Evolutionary conservation across 108 stramenopile genomes (phyloP), one percentile per base, ranked within the genome.

Genomic region (Cylindrotheca fusiformis): DNA sequence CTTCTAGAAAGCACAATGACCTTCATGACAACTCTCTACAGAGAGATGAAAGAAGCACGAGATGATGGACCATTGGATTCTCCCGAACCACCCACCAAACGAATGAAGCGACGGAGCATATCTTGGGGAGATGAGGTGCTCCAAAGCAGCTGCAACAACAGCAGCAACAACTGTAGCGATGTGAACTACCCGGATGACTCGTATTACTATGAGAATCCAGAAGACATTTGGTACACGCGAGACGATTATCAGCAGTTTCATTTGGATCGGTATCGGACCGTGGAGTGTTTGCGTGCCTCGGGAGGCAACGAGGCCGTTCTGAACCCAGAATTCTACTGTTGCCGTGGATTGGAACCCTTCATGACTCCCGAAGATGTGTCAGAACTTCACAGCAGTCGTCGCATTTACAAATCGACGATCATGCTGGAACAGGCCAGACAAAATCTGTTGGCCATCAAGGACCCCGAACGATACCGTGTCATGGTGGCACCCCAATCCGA

Each of bases 311-410:
- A 59, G 4, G 33, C 48, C 12, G 32, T 20, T 5, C 30, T 59
- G 44, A 51, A 54, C 48, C 20, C 45, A 22, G 32, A 60, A 17
- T 31, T 32, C 47, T 47, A 63, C 24, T 79, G 72, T 44, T 8
- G 69, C 30, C 63, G 78, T 10, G 78, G 78, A 14, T 41, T 79
- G 60, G 78, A 79, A 45, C 67, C 59, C 0, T 79, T 67, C 44
- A 64, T 67, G 41, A 55, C 67, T 0, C 19, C 58, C 4, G 20
- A 0, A 1, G 23, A 45, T 1, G 31, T 60, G 45, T 24, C 45
- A 17, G 59, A 73, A 19, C 53, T 69, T 22, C 25, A 66, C 19
- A 47, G 55, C 26, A 46, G 56, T 12, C 60, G 71, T 10, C 51
- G 33, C 12, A 47, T 54, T 28, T 52, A 78, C 32, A 57, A 58